These are phyloP conservation scores for Lophium mytilinum DNA, from an alignment of 495 filamentous ascomycete genomes.

Conservation along the genomic window DNA sequence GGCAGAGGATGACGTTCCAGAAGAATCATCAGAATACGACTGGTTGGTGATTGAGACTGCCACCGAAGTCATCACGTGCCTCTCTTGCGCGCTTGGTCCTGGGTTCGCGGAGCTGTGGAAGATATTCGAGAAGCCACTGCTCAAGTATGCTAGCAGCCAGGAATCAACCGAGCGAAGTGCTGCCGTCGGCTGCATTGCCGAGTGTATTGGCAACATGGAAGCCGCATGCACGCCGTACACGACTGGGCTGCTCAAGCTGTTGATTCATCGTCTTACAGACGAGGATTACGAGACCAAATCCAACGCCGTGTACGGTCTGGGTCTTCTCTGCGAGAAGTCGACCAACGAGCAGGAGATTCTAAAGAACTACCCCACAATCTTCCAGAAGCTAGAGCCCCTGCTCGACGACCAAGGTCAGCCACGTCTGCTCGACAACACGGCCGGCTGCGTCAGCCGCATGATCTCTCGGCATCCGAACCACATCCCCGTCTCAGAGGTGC, in stretches of 20 bases:
- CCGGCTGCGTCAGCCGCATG: conserved; percentile 87
- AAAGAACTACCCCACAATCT: conserved; percentile 64
- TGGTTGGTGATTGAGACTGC: conserved; percentile 94
- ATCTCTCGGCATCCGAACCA: conserved; percentile 72
- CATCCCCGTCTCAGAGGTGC: conserved; percentile 69
- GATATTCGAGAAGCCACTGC: conserved; percentile 79
- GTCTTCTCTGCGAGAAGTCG: conserved; percentile 73
- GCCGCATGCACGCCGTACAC: conserved; percentile 70
- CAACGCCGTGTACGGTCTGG: conserved; percentile 86
- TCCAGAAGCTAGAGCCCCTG: conserved; percentile 75
- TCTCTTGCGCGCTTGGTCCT: conserved; percentile 72
- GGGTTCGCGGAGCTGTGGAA: conserved; percentile 85
- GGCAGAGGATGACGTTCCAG: conserved; percentile 59
- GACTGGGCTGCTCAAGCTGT: conserved; percentile 59
- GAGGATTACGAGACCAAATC: conserved; percentile 89
- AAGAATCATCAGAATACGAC: conserved; percentile 91
- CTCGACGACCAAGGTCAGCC: conserved; percentile 60
- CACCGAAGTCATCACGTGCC: conserved; percentile 75
- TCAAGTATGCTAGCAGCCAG: conserved; percentile 77
- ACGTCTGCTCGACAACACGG: conserved; percentile 83
- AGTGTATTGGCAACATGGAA: conserved; percentile 84
- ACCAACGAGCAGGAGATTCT: conserved; percentile 61
- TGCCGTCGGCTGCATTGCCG: conserved; percentile 83
- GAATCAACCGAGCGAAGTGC: conserved; percentile 81
- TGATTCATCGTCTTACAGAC: conserved; percentile 80